Conservation (phyloP, 1,139 yeast genomes). For the Sugiyamaella neomexicana region DNA sequence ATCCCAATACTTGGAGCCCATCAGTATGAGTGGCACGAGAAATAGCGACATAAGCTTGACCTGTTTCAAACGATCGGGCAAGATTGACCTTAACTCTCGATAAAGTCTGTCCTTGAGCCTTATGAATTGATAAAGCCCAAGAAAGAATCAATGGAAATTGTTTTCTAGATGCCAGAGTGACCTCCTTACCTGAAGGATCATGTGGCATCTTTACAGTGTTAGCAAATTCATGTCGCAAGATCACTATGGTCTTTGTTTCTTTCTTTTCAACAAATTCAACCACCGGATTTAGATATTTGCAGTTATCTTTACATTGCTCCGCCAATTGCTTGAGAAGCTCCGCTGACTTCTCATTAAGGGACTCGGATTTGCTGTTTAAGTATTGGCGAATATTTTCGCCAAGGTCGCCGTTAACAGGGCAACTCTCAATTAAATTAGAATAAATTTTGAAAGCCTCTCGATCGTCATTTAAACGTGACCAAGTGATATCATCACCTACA, state of each 20-base stretch:
- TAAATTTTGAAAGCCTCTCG: conserved; percentile 5
- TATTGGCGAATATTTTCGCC: not conserved
- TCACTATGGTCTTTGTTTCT: not conserved
- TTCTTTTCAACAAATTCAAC: conserved; percentile 5
- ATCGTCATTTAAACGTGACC: conserved; percentile 2
- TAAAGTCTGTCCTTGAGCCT: conserved; percentile 89
- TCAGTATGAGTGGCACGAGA: conserved; percentile 83
- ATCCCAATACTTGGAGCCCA: conserved; percentile 70
- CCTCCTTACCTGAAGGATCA: not conserved
- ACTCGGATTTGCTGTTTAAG: not conserved
- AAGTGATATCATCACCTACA: conserved; percentile 13
- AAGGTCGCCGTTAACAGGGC: not conserved
- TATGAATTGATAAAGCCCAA: conserved; percentile 90
- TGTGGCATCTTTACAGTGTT: not conserved
- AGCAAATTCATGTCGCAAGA: conserved; percentile 10
- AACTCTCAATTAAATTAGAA: not conserved
- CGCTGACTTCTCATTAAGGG: not conserved
- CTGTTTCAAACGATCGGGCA: conserved; percentile 70
- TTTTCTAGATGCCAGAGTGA: conserved; percentile 41
- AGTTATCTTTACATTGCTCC: not conserved
- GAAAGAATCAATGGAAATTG: conserved; percentile 78
- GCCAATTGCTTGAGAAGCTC: not conserved
- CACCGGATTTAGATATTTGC: not conserved
- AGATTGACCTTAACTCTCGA: conserved; percentile 76
- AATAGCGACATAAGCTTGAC: conserved; percentile 87